Conservation (phyloP, 139 green algal species). For the Picochlorum sp. region DNA sequence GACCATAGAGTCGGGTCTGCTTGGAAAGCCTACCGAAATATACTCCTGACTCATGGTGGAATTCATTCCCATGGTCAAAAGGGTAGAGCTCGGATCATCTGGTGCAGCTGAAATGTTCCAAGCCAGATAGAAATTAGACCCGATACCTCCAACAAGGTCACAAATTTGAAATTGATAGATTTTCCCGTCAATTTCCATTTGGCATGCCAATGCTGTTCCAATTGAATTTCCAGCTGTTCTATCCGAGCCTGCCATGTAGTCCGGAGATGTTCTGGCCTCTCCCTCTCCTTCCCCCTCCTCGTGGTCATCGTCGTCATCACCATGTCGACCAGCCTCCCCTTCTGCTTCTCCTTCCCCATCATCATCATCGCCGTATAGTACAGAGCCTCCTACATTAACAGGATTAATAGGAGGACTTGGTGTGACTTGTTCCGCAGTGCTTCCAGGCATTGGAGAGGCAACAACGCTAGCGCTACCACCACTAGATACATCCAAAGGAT, state of each 20-base stretch:
- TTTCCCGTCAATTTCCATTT: background rate
- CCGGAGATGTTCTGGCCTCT: no score
- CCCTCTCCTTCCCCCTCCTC: background rate
- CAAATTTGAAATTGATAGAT: background rate
- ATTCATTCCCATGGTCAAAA: background rate
- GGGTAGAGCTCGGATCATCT: background rate
- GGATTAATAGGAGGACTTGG: no score
- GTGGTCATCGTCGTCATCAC: background rate
- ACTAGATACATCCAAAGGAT: no score
- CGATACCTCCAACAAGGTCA: background rate
- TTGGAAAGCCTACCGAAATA: background rate
- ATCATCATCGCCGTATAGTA: background rate
- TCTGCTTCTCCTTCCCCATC: background rate
- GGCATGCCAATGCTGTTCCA: background rate
- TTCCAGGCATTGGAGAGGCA: no score
- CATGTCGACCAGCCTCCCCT: background rate
- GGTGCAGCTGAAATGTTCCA: background rate
- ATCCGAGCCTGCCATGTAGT: no score
- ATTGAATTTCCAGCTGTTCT: background rate
- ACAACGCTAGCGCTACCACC: no score
- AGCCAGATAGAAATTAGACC: background rate
- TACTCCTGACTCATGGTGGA: background rate
- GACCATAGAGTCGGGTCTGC: background rate
- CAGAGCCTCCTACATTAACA: no score
- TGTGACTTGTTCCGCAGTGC: no score